These are phyloP conservation scores for Penicillium taxi DNA, from an alignment of 495 filamentous ascomycete genomes.

Conservation along the genomic window DNA sequence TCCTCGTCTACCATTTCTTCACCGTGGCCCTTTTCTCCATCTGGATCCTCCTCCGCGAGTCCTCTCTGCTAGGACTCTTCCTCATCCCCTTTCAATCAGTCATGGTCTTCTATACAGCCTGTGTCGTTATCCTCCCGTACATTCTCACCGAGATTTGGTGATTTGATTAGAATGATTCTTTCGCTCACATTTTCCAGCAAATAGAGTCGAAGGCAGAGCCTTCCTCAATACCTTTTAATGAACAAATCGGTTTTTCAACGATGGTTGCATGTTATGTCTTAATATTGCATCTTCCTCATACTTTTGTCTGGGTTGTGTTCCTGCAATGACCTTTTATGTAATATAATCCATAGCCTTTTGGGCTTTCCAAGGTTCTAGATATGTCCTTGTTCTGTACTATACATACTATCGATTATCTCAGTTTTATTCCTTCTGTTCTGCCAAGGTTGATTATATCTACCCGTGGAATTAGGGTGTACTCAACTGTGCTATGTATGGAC, in stretches of 20 bases:
- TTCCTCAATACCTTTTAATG: slow-evolving; percentile 6
- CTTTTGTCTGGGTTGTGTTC: not conserved
- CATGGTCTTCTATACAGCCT: slow-evolving; percentile 77
- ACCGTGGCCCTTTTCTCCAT: slow-evolving; percentile 83
- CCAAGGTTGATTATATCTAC: no score
- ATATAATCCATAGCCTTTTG: no score
- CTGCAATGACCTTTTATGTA: slow-evolving; percentile 8
- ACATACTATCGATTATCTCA: no score
- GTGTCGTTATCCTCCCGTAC: slow-evolving; percentile 80
- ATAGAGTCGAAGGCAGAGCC: no score
- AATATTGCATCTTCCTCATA: slow-evolving; percentile 2
- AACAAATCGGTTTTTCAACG: slow-evolving; percentile 5
- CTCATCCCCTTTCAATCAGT: slow-evolving; percentile 51
- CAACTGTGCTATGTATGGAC: no score
- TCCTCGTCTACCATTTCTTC: slow-evolving; percentile 91
- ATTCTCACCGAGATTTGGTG: slow-evolving; percentile 46
- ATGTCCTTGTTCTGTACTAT: no score
- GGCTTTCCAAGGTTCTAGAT: no score
- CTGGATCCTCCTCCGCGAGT: slow-evolving; percentile 58
- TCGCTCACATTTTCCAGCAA: not conserved
- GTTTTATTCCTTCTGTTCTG: no score
- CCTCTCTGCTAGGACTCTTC: slow-evolving; percentile 52
- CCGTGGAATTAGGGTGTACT: no score
- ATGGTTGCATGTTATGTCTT: slow-evolving; percentile 3
- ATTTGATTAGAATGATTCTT: slow-evolving; percentile 20